Base-by-base conservation (phyloP, 306 rosid genomes). In the Boehmeria nivea region DNA sequence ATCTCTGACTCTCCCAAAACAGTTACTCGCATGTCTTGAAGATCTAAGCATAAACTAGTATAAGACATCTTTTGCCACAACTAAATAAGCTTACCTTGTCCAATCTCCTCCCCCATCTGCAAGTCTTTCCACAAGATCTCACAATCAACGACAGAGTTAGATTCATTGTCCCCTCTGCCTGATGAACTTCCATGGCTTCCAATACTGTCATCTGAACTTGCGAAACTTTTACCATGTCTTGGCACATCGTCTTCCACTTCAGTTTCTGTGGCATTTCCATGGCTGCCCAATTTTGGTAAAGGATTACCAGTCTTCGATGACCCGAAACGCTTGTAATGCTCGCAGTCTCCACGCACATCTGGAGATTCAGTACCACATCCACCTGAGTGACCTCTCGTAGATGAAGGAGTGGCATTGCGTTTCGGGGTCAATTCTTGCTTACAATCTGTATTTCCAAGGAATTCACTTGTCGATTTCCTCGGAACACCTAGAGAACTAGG, bases 81-180 rank as follows among this genome's bases (percentile, higher is more conserved):
- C n/a, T n/a, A n/a, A 12, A 25, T 18, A 10, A 66, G 43, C 28
- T 37, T 83, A 83, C 95, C 93, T 60, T 81, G 84, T 71, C 93
- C 95, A 62, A 83, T 71, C 67, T 73, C 86, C 24, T 81, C 84
- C 60, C 86, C 73, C 27, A 83, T 70, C 27, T 72, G 74, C 60
- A 87, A 70, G 57, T 81, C 78, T 63, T 87, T 82, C 88, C 86
- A 83, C 14, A 25, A 71, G 56, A 87, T 83, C 63, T 72, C 93
- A 61, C 79, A 74, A 38, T 68, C 65, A 21, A 43, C 72, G 28
- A 67, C 51, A 42, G 80, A 54, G 50, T 61, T 67, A 45, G 74
- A 85, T 56, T 82, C 76, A 44, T 15, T 59, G 54, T 69, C 83
- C 39, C 75, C 77, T 76, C 69, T 83, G 65, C 78, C 72, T 36